A percentile compares a stretch with the other conserved stretches of the same genome.
phyloP scores from a whole-genome alignment of 2,329 filamentous ascomycete species.

The Claviceps capensis region DNA sequence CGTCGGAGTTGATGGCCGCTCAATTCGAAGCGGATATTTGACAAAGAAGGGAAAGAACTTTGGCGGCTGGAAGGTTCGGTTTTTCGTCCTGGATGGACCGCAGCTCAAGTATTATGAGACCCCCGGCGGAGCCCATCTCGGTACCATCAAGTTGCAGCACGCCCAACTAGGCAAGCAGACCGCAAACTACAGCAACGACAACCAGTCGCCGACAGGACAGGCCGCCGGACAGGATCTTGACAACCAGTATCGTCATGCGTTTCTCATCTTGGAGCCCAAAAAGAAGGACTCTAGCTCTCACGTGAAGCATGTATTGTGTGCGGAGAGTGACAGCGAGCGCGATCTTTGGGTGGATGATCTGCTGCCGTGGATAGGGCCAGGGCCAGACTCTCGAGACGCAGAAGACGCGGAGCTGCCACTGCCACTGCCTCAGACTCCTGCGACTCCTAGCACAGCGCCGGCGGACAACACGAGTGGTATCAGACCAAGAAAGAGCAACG shows the following conservation, averaged over 20 bases:
- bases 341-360: conserved; percentile 89
- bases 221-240: conserved; percentile 59
- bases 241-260: conserved; percentile 92
- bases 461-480: conserved; percentile 11
- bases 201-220: conserved; percentile 45
- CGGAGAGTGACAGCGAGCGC: conserved; percentile 83
- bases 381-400: conserved; percentile 63
- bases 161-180: conserved; percentile 93
- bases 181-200: conserved; percentile 27
- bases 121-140: conserved; percentile 77
- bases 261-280: conserved; percentile 89
- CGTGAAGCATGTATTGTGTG: conserved; percentile 87
- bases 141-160: conserved; percentile 80
- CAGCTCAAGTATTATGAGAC: conserved; percentile 77
- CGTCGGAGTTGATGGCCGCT: conserved; percentile 48
- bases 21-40: conserved; percentile 74
- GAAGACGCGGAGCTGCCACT: conserved; percentile 29
- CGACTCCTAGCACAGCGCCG: background rate
- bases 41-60: conserved; percentile 98
- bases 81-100: conserved; percentile 48
- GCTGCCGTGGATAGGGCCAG: conserved; percentile 81
- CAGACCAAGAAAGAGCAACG: conserved; percentile 20
- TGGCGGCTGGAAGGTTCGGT: conserved; percentile 87
- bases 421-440: background rate
- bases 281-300: conserved; percentile 82